These are phyloP conservation scores for Jacaranda copaia DNA, from an alignment of 257 asterid species.

Conservation along the genomic window DNA sequence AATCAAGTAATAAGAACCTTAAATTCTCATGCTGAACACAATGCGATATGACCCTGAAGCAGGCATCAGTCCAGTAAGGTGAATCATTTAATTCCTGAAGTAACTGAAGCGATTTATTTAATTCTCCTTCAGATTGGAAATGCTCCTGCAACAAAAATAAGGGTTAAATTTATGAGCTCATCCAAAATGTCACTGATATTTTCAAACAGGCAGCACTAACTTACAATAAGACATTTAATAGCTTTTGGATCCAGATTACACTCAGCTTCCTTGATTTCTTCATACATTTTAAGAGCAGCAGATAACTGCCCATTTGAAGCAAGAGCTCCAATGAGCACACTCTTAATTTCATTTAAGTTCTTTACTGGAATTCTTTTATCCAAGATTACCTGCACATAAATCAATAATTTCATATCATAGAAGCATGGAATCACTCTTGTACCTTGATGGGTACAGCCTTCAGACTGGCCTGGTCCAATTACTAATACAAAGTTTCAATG, in stretches of 20 bases:
- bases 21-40: slow-evolving; percentile 71
- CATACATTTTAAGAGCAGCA: slow-evolving; percentile 72
- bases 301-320: slow-evolving; percentile 80
- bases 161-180: slow-evolving; percentile 19
- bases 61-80: slow-evolving; percentile 69
- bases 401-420: slow-evolving; percentile 30
- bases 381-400: slow-evolving; percentile 58
- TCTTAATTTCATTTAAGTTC: slow-evolving; percentile 65
- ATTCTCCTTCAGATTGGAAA: slow-evolving; percentile 65
- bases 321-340: slow-evolving; percentile 83
- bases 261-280: slow-evolving; percentile 63
- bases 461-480: slow-evolving; percentile 18
- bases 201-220: slow-evolving; percentile 39
- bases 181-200: slow-evolving; percentile 11
- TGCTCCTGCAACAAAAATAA: slow-evolving; percentile 60
- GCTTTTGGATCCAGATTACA: slow-evolving; percentile 72
- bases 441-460: slow-evolving; percentile 13
- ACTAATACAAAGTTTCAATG: neutral
- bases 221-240: slow-evolving; percentile 70
- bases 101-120: slow-evolving; percentile 66
- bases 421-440: slow-evolving; percentile 18
- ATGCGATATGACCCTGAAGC: slow-evolving; percentile 65
- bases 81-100: slow-evolving; percentile 68
- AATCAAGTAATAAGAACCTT: slow-evolving; percentile 56
- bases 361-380: slow-evolving; percentile 55